Evolutionary conservation across 2,329 filamentous ascomycete genomes (phyloP).

Genomic region (Fusarium neocosmosporiellum): DNA sequence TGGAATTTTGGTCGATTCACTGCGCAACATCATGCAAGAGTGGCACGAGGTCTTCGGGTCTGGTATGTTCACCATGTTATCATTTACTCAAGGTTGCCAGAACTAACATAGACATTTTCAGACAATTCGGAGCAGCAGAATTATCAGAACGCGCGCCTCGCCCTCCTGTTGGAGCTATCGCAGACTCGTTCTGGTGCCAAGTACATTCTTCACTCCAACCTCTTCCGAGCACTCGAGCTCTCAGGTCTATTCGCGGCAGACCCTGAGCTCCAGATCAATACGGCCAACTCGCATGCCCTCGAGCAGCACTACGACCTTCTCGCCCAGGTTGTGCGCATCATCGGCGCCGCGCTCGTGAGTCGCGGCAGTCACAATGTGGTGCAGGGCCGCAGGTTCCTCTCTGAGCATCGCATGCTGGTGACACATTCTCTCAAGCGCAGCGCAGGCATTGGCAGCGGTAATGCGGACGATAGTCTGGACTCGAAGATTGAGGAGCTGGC

Average conservation of each 20-base stretch:
- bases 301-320: conserved; percentile 87
- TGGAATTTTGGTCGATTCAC: conserved; percentile 87
- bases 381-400: conserved; percentile 83
- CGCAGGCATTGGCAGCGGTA: conserved; percentile 75
- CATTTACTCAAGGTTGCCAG: not conserved
- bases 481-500: conserved; percentile 80
- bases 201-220: conserved; percentile 86
- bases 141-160: conserved; percentile 77
- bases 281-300: conserved; percentile 76
- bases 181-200: conserved; percentile 87
- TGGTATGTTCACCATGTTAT: conserved; percentile 57
- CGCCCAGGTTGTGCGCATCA: conserved; percentile 81
- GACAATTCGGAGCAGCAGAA: conserved; percentile 59
- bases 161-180: conserved; percentile 84
- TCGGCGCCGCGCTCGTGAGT: conserved; percentile 83
- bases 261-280: conserved; percentile 88
- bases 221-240: conserved; percentile 83
- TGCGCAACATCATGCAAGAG: conserved; percentile 81
- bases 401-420: conserved; percentile 84
- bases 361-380: conserved; percentile 85
- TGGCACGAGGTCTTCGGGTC: conserved; percentile 67
- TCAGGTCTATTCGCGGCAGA: conserved; percentile 91
- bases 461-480: conserved; percentile 57
- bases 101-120: conserved; percentile 35
- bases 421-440: conserved; percentile 91